Conservation (phyloP, 495 filamentous ascomycete genomes). For the Penicillium cataractarum region DNA sequence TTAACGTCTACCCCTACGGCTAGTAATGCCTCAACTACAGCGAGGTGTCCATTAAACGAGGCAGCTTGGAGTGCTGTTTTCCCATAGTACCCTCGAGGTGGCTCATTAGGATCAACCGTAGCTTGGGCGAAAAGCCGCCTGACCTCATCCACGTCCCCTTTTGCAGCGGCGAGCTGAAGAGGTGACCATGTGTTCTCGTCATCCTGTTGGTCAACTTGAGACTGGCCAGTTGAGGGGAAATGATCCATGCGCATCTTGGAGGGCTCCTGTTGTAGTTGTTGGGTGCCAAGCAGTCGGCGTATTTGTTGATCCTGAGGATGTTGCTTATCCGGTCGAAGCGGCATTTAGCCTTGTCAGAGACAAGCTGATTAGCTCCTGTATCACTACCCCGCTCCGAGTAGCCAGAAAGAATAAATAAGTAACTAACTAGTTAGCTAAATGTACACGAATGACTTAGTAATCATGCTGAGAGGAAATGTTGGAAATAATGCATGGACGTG, state of each 20-base stretch:
- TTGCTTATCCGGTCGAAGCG: slow-evolving; percentile 4
- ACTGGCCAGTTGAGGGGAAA: not conserved
- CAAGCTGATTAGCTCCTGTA: not conserved
- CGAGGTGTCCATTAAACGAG: slow-evolving; percentile 13
- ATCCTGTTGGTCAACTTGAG: slow-evolving; percentile 5
- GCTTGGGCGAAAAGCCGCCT: slow-evolving; percentile 14
- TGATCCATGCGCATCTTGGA: slow-evolving; percentile 1
- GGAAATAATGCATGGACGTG: not conserved
- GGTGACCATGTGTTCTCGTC: slow-evolving; percentile 10
- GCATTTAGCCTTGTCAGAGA: not conserved
- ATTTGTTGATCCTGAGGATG: not conserved
- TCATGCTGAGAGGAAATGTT: not conserved
- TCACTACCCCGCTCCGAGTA: not conserved
- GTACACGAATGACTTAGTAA: not conserved
- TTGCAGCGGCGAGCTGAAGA: slow-evolving; percentile 12
- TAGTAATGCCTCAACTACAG: slow-evolving; percentile 8
- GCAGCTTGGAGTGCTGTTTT: slow-evolving; percentile 20
- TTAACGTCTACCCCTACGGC: slow-evolving; percentile 30
- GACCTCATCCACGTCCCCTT: slow-evolving; percentile 7
- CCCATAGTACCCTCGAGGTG: slow-evolving; percentile 17
- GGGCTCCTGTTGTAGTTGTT: not conserved
- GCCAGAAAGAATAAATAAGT: not conserved
- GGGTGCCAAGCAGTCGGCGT: not conserved
- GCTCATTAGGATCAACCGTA: slow-evolving; percentile 8
- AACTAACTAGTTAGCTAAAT: too few relatives aligned